Conservation (phyloP, 192 early-diverging fungal species). For the Coemansia sp. region DNA sequence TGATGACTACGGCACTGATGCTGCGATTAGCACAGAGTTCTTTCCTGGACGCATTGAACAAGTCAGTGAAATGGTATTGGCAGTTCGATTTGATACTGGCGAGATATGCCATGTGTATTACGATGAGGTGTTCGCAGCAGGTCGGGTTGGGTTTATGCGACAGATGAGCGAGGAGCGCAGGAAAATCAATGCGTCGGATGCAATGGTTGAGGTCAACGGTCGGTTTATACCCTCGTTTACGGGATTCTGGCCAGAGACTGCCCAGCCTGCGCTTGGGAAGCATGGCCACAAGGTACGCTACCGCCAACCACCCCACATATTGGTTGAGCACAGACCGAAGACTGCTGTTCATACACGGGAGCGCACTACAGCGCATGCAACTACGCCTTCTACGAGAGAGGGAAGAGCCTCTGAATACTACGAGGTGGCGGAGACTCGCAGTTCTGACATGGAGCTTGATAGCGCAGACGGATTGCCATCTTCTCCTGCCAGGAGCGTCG, state of each 20-base stretch:
- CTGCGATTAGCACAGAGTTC: slow-evolving; percentile 44
- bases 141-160: slow-evolving; percentile 43
- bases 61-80: slow-evolving; percentile 24
- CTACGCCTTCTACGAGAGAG: neutral
- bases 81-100: slow-evolving; percentile 28
- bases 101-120: slow-evolving; percentile 44
- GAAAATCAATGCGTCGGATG: neutral
- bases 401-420: neutral
- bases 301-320: slow-evolving; percentile 29
- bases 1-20: slow-evolving; percentile 25
- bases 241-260: slow-evolving; percentile 43
- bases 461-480: slow-evolving; percentile 19
- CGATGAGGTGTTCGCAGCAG: slow-evolving; percentile 49
- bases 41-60: slow-evolving; percentile 32
- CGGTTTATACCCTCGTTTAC: slow-evolving; percentile 40
- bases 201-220: slow-evolving; percentile 24
- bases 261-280: slow-evolving; percentile 28
- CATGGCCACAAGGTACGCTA: slow-evolving; percentile 30
- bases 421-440: neutral
- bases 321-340: slow-evolving; percentile 11
- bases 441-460: slow-evolving; percentile 47
- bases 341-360: neutral
- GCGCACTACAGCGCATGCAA: neutral
- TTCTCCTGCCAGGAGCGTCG: neutral
- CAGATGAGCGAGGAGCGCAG: slow-evolving; percentile 29